phyloP scores from a whole-genome alignment of 208 protist genomes.

The Trypanosoma cruzi region DNA sequence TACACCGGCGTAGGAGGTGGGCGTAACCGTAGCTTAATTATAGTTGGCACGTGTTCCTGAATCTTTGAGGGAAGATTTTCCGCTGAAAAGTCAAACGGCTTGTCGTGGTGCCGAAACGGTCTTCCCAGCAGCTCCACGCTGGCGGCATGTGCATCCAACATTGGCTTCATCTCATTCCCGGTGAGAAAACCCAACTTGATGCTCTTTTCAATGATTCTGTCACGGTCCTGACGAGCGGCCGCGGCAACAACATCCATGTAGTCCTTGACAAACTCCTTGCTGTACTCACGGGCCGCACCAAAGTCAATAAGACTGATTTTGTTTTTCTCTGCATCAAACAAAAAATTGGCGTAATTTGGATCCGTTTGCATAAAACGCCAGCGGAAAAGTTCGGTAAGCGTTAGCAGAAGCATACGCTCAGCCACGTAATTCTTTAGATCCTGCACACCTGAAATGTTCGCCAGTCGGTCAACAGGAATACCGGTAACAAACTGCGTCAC shows the following conservation, averaged over 20 bases:
- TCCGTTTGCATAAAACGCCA: slow-evolving; percentile 98
- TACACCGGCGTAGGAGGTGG: slow-evolving; percentile 93
- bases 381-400: slow-evolving; percentile 93
- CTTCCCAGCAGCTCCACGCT: slow-evolving; percentile 91
- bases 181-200: slow-evolving; percentile 96
- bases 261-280: slow-evolving; percentile 75
- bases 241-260: slow-evolving; percentile 94
- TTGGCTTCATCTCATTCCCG: slow-evolving; percentile 89
- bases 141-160: slow-evolving; percentile 91
- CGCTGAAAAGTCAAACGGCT: slow-evolving; percentile 87
- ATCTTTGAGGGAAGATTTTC: slow-evolving; percentile 88
- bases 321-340: slow-evolving; percentile 84
- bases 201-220: slow-evolving; percentile 87
- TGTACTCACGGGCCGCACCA: slow-evolving; percentile 92
- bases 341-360: slow-evolving; percentile 97
- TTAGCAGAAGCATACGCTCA: slow-evolving; percentile 79
- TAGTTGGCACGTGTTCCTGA: slow-evolving; percentile 85
- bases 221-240: slow-evolving; percentile 68
- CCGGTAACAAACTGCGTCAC: slow-evolving; percentile 71
- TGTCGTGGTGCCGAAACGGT: slow-evolving; percentile 77
- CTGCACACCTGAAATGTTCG: slow-evolving; percentile 45
- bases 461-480: slow-evolving; percentile 66
- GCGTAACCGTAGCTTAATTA: slow-evolving; percentile 92
- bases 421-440: slow-evolving; percentile 79
- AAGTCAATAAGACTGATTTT: slow-evolving; percentile 93